Evolutionary conservation across 1,284 basidiomycete genomes (phyloP).

Genomic region (Leccinum huronense): DNA sequence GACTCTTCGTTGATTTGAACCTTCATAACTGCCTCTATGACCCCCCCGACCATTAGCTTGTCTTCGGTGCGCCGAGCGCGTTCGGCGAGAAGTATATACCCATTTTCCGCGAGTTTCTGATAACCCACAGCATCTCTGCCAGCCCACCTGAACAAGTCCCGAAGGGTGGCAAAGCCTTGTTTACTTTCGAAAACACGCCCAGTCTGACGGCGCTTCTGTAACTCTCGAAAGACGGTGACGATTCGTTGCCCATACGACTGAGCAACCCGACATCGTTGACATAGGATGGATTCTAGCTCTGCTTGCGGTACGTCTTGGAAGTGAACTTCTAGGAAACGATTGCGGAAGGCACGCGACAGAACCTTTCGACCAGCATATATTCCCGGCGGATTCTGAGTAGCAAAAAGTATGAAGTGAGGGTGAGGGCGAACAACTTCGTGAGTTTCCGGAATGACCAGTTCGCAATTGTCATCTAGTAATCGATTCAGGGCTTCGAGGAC

Average conservation of each 20-base stretch:
- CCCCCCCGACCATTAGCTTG: conserved; percentile 85
- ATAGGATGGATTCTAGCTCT: conserved; percentile 92
- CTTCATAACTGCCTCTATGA: conserved; percentile 90
- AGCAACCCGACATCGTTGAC: conserved; percentile 85
- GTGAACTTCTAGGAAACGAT: conserved; percentile 97
- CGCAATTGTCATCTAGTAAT: conserved; percentile 95
- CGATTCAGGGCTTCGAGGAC: conserved; percentile 98
- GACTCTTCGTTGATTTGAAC: conserved; percentile 75
- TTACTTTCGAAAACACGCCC: conserved; percentile 97
- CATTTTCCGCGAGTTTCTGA: conserved; percentile 92
- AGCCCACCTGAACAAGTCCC: conserved; percentile 98
- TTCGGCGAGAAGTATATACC: conserved; percentile 97
- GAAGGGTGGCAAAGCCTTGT: conserved; percentile 93
- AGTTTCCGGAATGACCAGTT: conserved; percentile 95
- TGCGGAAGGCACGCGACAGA: conserved; percentile 93
- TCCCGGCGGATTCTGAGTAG: conserved; percentile 97
- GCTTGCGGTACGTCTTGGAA: conserved; percentile 96
- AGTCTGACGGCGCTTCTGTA: conserved; percentile 89
- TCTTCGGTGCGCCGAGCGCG: conserved; percentile 85
- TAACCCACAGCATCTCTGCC: conserved; percentile 87
- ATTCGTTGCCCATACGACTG: conserved; percentile 92
- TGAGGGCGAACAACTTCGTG: conserved; percentile 94
- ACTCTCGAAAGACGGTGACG: conserved; percentile 89
- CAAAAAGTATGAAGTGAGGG: conserved; percentile 97
- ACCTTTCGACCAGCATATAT: conserved; percentile 96